Base-by-base conservation (phyloP, 768 basidiomycete species). In the Mycena galopus region DNA sequence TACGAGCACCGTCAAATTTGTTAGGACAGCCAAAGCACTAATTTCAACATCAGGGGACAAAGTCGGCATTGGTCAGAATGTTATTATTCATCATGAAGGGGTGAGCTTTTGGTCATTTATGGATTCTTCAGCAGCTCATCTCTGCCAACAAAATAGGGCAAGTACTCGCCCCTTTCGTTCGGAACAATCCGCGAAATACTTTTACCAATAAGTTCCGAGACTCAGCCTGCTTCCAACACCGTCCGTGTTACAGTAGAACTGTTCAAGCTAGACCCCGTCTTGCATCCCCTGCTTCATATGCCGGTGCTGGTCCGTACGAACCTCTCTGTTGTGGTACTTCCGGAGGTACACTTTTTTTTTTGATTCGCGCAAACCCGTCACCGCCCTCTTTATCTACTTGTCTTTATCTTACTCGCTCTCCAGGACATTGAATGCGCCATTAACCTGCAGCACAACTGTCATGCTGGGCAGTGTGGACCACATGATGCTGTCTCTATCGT, bases 391-490 rank as follows among this genome's bases (percentile, higher is more conserved):
- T 17, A 42, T 16, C 17, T 42, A 42, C 39, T 42, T 42, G 35
- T 35, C 12, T 12, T 12, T 35, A 12, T 6, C 35, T 17, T 11
- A n/a, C n/a, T n/a, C n/a, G n/a, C n/a, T n/a, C n/a, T n/a, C n/a
- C n/a, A 77, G 76, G 72, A 77, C 37, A 73, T 76, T 39, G 32
- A 72, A 39, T 76, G 39, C 23, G 42, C 42, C 0, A 73, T 74
- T 0, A 76, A 77, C 65, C 30, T 75, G n/a, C 76, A 77, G 62
- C 76, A 77, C 50, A 53, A 77, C 60, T 77, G 76, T 55, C 19
- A 53, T 14, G 19, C 29, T 19, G 56, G 67, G 3, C 59, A 71
- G 10, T 77, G 76, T 33, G 57, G 47, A 4, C 25, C 63, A 19
- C 30, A 57, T 1, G 27, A n/a, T 33, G 55, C 42, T 21, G 27